A percentile compares a stretch with the other conserved stretches of the same genome.
Evolutionary conservation across 2,329 filamentous ascomycete genomes (phyloP).

Genomic region (Gremmenia infestans): DNA sequence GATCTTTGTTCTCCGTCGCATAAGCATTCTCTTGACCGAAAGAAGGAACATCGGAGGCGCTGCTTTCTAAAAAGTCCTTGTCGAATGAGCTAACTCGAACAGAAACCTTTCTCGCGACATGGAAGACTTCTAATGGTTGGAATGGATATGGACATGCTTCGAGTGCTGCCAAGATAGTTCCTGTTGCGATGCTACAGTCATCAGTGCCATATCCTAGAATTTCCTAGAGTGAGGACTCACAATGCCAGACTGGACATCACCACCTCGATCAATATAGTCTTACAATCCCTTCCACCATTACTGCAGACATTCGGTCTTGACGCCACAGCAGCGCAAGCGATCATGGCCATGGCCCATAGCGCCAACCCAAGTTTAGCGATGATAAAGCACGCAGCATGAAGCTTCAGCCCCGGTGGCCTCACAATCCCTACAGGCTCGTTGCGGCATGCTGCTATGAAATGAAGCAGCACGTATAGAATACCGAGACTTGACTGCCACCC

Average conservation of each 20-base stretch:
- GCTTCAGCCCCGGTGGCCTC: constrained; percentile 16
- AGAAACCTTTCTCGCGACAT: constrained; percentile 8
- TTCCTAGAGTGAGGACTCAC: constrained; percentile 10
- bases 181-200: constrained; percentile 16
- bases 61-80: constrained; percentile 19
- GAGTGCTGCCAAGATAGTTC: constrained; percentile 22
- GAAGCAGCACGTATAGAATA: constrained; percentile 20
- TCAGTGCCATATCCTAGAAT: background rate
- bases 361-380: constrained; percentile 20
- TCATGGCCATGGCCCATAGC: constrained; percentile 20
- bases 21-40: constrained; percentile 8
- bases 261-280: constrained; percentile 16
- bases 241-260: constrained; percentile 17
- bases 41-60: constrained; percentile 12
- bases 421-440: constrained; percentile 19
- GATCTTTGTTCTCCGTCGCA: constrained; percentile 1
- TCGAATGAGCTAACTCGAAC: constrained; percentile 16
- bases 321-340: constrained; percentile 15
- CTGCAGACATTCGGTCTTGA: constrained; percentile 14
- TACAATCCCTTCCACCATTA: constrained; percentile 9
- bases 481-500: constrained; percentile 19
- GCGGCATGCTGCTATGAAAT: constrained; percentile 13
- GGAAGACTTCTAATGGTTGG: constrained; percentile 9
- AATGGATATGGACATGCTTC: constrained; percentile 26
- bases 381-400: constrained; percentile 25